Evolutionary conservation across 768 basidiomycete genomes (phyloP).

Genomic region (Termitomyces sp.): DNA sequence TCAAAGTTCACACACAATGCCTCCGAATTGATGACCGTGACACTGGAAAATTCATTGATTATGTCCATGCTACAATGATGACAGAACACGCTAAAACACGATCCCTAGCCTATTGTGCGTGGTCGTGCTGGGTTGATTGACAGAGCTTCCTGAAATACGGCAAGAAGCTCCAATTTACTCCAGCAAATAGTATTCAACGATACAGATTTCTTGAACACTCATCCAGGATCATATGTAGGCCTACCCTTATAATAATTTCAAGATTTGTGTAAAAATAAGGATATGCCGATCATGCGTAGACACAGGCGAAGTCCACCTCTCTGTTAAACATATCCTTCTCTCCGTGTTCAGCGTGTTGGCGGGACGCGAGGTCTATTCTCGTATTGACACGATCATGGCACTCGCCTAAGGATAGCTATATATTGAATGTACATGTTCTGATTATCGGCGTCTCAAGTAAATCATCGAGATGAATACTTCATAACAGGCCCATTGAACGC

Average conservation of each 20-base stretch:
- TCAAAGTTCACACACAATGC: too few species aligned
- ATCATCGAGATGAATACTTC: not conserved
- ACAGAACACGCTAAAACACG: not conserved
- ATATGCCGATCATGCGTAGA: too few species aligned
- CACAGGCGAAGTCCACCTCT: not conserved
- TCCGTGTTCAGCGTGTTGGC: not conserved
- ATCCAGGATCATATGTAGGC: too few species aligned
- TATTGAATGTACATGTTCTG: not conserved
- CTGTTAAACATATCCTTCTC: not conserved
- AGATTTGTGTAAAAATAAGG: too few species aligned
- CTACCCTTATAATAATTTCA: too few species aligned
- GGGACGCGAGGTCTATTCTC: too few species aligned
- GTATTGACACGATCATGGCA: too few species aligned
- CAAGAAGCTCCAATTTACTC: not conserved
- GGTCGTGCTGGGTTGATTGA: too few species aligned
- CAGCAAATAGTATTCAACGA: not conserved
- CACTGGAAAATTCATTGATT: not conserved
- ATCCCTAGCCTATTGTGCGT: too few species aligned
- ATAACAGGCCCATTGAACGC: not conserved
- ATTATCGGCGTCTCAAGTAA: not conserved
- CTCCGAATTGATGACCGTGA: too few species aligned
- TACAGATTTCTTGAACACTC: too few species aligned
- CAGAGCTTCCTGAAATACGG: too few species aligned
- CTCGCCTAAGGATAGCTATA: not conserved
- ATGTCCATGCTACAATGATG: not conserved